Base-by-base conservation (phyloP, 108 stramenopile genomes). In the Pseudonitzschia multiseries region DNA sequence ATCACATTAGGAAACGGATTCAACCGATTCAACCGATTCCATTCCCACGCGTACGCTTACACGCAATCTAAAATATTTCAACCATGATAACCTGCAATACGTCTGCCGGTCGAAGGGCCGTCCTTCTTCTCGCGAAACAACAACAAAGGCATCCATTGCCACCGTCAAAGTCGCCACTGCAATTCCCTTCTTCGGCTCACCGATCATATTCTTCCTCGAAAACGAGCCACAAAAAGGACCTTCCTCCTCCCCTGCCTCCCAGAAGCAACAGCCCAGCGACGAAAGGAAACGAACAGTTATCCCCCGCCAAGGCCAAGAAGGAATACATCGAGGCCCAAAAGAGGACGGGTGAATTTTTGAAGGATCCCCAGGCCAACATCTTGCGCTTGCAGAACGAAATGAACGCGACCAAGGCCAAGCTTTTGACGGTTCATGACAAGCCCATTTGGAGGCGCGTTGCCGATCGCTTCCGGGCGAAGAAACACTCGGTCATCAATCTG, bases 401-500 rank as follows among this genome's bases (percentile, higher is more conserved):
- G 52, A 68, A 74, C 52, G 60, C 57, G n/a, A 62, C 61, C 36
- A 66, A 60, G 31, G 52, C 48, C 57, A 46, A 63, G 27, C 53
- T 79, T 27, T 66, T 73, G 18, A 52, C 69, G 28, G 43, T 74
- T 8, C 33, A 36, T 20, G 48, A 79, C 26, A 73, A 74, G 36
- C 50, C 66, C 6, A 68, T 70, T 5, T 79, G 73, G 72, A 64
- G 41, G 0, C 60, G 69, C 13, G 44, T 79, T 0, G 57, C 0
- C 2, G 79, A 71, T 64, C 72, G 72, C 0, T 50, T 79, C 26
- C 52, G 28, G n/a, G 48, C 65, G 14, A 60, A 74, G n/a, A 26
- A 56, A 17, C 79, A 79, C 69, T 73, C 79, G 1, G 40, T 73
- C 52, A 69, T 69, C 73, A 79, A 79, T 57, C 41, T 79, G 13